Evolutionary conservation across 257 asterid species (phyloP), one percentile per base, ranked within the genome.

Genomic region (Fraxinus quadrangulata): DNA sequence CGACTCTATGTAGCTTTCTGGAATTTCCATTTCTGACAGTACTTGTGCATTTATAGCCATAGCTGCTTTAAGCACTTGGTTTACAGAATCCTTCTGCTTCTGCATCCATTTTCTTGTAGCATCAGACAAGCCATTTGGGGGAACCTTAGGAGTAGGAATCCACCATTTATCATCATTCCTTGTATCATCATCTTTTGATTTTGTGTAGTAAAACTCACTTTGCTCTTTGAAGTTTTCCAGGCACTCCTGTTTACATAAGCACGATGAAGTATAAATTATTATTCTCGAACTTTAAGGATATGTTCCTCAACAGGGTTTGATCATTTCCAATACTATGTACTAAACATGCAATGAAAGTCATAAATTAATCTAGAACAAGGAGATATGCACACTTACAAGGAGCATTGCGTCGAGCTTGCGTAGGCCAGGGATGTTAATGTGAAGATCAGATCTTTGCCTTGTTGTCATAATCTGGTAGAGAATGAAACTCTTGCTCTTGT

Each of bases 61-160:
- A 59, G 99, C 96, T 16, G 98, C 99, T 87, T 95, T 95, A 17
- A 87, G 88, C 6, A 95, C 97, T 84, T 95, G 99, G 77, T 87
- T 87, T 8, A 90, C 98, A 0, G 96, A 86, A 31, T 95, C 99
- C 85, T 91, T 95, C 86, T 90, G 98, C 79, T 67, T 79, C 72
- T 85, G 96, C 79, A 95, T 79, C 97, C 97, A 93, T 78, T 86
- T 93, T 82, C 89, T 82, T 8, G 92, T 80, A 45, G 28, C 83
- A 3, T 91, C 97, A 14, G 97, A 91, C 72, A 93, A 78, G 54
- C 99, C 99, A 6, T 81, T 79, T 0, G 86, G 76, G 7, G 97
- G 94, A 81, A 93, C 98, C 82, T 87, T 87, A 30, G 99, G 97
- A 34, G 88, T 81, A 1, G 98, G 99, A 73, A 95, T 87, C 98